Evolutionary conservation across 495 filamentous ascomycete species (phyloP), one percentile per base, ranked within the genome.

Genomic region (Aspergillus egyptiacus): DNA sequence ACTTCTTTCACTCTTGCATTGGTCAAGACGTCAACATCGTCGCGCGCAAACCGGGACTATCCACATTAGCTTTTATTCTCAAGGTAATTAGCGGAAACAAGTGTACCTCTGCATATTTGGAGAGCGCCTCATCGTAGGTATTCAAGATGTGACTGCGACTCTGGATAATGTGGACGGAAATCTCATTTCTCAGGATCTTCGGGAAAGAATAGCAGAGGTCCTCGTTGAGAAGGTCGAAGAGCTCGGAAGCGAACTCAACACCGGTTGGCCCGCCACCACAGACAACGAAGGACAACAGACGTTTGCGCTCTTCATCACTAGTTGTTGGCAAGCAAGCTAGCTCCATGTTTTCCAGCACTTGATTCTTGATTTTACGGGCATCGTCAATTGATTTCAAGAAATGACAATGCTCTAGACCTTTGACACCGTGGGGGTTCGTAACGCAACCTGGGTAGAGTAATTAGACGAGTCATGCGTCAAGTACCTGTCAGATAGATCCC

Each of bases 151-250:
- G 91, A 28, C 79, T 82, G 34, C 94, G 78, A 58, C 86, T 91
- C 58, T 99, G 94, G 48, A 99, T 94, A 31, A 99, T 75, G 63
- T 99, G 94, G 0, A 99, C 91, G 3, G 94, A 97, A 33, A 97
- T 91, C 64, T 99, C 91, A 58, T 96, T 96, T 34, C 94, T 80
- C 20, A 99, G 72, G 41, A 99, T 84, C 50, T 82, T 81, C 4
- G 94, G 94, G 67, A 95, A 99, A 49, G 83, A 79, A 37, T 77
- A 71, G 33, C 83, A 80, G 18, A 99, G 66, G 63, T 99, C 94
- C 64, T 99, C 94, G 58, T 99, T 99, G 24, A 99, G 74, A 63
- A 99, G 77, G 67, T 99, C 94, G 58, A 82, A 97, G 0, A 99
- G 74, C 62, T 99, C 94, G 2, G 94, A 93, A 2, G 94, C 94